These are phyloP conservation scores for Gossypium davidsonii DNA, from an alignment of 441 rosid species.

Conservation along the genomic window DNA sequence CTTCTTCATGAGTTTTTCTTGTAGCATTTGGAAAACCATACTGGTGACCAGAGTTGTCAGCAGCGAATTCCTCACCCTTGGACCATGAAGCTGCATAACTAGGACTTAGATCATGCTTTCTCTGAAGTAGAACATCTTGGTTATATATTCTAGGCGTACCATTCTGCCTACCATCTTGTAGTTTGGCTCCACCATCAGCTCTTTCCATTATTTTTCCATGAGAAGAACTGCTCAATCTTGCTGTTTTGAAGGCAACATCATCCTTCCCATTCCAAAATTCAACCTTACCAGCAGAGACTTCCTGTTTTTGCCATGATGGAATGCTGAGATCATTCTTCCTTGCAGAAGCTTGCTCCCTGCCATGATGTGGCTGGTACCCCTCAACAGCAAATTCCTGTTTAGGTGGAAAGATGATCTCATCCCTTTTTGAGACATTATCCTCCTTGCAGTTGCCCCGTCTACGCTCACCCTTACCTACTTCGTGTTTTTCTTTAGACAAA, in stretches of 20 bases:
- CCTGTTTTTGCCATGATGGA: constrained; percentile 30
- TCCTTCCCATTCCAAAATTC: constrained; percentile 33
- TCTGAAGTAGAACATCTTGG: constrained; percentile 14
- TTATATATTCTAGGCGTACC: constrained; percentile 29
- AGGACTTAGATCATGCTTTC: constrained; percentile 26
- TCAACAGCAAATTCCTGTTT: constrained; percentile 18
- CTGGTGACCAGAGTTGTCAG: constrained; percentile 24
- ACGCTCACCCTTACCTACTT: constrained; percentile 19
- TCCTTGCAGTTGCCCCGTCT: constrained; percentile 21
- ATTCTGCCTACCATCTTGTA: constrained; percentile 33
- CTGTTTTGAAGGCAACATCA: constrained; percentile 34
- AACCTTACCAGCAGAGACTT: constrained; percentile 26
- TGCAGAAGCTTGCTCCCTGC: constrained; percentile 24
- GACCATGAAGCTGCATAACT: constrained; percentile 21
- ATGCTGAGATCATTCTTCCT: constrained; percentile 29
- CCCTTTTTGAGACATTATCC: constrained; percentile 23
- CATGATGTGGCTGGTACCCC: constrained; percentile 19
- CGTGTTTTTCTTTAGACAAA: constrained; percentile 32
- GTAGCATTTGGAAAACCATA: constrained; percentile 17
- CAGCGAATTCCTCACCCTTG: constrained; percentile 25
- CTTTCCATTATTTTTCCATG: constrained; percentile 29
- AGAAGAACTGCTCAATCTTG: constrained; percentile 41
- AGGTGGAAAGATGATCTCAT: constrained; percentile 21
- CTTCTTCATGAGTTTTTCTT: constrained; percentile 29
- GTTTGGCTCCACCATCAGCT: constrained; percentile 24